Conservation (phyloP, 345 rosid species). For the Erodium maritimum region DNA sequence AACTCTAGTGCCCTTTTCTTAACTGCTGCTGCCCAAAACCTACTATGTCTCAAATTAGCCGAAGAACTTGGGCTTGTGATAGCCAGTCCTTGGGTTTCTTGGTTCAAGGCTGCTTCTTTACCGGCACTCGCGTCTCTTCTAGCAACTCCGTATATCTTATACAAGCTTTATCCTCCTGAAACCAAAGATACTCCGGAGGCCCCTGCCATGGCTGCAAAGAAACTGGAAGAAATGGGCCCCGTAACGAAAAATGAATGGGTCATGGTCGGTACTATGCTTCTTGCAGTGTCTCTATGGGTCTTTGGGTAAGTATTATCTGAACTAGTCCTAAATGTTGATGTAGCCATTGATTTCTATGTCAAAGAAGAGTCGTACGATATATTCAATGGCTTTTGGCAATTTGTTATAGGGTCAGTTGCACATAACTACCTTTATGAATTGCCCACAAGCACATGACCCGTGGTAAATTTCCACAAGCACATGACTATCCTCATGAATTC, state of each 20-base stretch:
- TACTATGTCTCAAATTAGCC: slow-evolving; percentile 83
- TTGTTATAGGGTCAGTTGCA: too few relatives aligned
- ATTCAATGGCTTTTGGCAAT: too few relatives aligned
- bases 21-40: slow-evolving; percentile 94
- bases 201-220: slow-evolving; percentile 78
- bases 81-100: slow-evolving; percentile 80
- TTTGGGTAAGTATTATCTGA: slow-evolving; percentile 51
- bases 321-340: too few relatives aligned
- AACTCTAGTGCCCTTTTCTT: slow-evolving; percentile 95
- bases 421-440: too few relatives aligned
- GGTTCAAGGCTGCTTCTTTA: slow-evolving; percentile 92
- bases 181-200: slow-evolving; percentile 89
- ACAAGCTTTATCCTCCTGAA: slow-evolving; percentile 92
- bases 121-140: slow-evolving; percentile 68
- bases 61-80: slow-evolving; percentile 85
- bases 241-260: slow-evolving; percentile 75
- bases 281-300: slow-evolving; percentile 89
- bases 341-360: neutral
- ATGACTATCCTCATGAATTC: too few relatives aligned
- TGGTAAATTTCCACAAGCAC: too few relatives aligned
- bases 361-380: neutral
- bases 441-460: too few relatives aligned
- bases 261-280: slow-evolving; percentile 88
- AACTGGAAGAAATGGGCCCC: slow-evolving; percentile 72
- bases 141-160: slow-evolving; percentile 64